Base-by-base conservation (phyloP, 1,284 basidiomycete species). In the Rhodofomes roseus region DNA sequence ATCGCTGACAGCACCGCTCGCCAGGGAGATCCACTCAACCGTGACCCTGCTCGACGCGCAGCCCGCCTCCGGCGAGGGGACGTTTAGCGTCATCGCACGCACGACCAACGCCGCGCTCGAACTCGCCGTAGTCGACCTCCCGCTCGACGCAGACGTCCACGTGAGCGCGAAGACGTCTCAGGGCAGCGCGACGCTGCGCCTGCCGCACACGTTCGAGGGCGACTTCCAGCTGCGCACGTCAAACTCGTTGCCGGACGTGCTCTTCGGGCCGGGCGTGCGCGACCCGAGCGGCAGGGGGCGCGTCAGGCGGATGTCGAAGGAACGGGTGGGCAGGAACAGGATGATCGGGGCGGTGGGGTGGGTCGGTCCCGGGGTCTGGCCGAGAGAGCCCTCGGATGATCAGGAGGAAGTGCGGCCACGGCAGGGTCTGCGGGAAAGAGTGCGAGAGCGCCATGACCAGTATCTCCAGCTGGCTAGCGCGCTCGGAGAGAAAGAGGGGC, bases 161-260 rank as follows among this genome's bases (percentile, higher is more conserved):
- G 61, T 77, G 58, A 59, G 64, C 2, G 76, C 40, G 6, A 60
- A 62, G 20, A 74, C 79, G n/a, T 61, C 71, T 3, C 62, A 74
- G 11, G 69, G 67, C 8, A 66, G 60, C 0, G 69, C 74, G 1
- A 50, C 63, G 23, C 70, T 77, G 9, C 54, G 63, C 37, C 70
- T 81, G 1, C 70, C 76, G 51, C 58, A 65, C 29, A 71, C 79
- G 0, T 81, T 73, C 59, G 78, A 84, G 60, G 82, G 79, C 9
- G 58, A 55, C 1, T 80, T 79, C 65, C 61, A 62, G 14, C 62
- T 74, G 56, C 39, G 63, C 48, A 71, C 73, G 40, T 40, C 58
- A 25, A 18, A 65, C 69, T 2, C 48, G 69, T n/a, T 40, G 67
- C 41, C 55, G 8, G 41, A 41, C 14, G 40, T 56, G 4, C 3